These are phyloP conservation scores for Suillus discolor DNA, from an alignment of 768 basidiomycete species.

Conservation along the genomic window DNA sequence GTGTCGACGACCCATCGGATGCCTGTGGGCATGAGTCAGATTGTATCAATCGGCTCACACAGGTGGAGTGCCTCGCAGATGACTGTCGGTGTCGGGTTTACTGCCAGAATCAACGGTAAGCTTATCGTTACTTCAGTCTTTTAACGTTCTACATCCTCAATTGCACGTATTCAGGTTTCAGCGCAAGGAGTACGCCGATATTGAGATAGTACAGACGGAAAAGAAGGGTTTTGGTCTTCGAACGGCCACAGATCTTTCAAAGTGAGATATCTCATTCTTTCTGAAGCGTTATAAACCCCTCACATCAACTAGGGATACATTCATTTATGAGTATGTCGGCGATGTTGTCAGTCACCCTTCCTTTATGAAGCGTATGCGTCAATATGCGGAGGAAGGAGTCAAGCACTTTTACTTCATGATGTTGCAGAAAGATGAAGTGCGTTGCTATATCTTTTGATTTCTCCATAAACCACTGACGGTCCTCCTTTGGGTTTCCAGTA, in stretches of 20 bases:
- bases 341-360: slow-evolving; percentile 88
- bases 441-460: slow-evolving; percentile 23
- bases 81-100: slow-evolving; percentile 83
- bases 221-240: slow-evolving; percentile 95
- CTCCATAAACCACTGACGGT: not conserved
- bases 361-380: slow-evolving; percentile 92
- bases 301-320: slow-evolving; percentile 63
- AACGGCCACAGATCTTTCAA: slow-evolving; percentile 65
- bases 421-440: slow-evolving; percentile 95
- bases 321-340: slow-evolving; percentile 98
- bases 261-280: slow-evolving; percentile 43
- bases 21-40: slow-evolving; percentile 89
- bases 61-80: slow-evolving; percentile 90
- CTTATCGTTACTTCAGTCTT: slow-evolving; percentile 1
- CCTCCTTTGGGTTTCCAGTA: slow-evolving; percentile 52
- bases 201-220: slow-evolving; percentile 91
- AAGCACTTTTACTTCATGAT: slow-evolving; percentile 99
- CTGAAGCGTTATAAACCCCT: slow-evolving; percentile 11
- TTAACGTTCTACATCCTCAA: slow-evolving; percentile 7
- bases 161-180: slow-evolving; percentile 66
- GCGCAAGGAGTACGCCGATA: slow-evolving; percentile 77
- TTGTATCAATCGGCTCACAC: slow-evolving; percentile 97
- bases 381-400: slow-evolving; percentile 91
- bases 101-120: slow-evolving; percentile 93
- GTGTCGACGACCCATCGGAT: slow-evolving; percentile 54